These are phyloP conservation scores for Brasenia schreberi DNA, from an alignment of 164 flowering plant species.

Conservation along the genomic window DNA sequence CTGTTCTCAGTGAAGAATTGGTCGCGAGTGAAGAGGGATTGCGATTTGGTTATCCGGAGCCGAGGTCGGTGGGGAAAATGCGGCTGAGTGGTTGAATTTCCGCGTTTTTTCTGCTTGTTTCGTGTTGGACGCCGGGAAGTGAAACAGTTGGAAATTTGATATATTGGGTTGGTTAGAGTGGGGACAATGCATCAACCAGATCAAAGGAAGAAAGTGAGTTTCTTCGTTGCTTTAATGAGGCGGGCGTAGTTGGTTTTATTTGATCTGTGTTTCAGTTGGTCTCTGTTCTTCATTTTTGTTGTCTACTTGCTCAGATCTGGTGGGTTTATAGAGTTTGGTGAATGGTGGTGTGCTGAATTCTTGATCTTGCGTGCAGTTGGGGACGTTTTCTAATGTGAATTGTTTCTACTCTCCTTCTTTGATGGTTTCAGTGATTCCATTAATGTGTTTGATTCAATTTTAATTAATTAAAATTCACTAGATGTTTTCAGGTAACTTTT, in stretches of 20 bases:
- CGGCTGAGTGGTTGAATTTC: slow-evolving; percentile 27
- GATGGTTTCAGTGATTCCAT: too few relatives aligned
- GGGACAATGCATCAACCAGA: slow-evolving; percentile 74
- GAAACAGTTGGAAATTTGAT: neutral
- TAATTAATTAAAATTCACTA: too few relatives aligned
- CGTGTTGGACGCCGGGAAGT: neutral
- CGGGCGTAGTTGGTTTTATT: neutral
- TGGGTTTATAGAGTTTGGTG: neutral
- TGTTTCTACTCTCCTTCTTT: neutral
- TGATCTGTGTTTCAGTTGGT: neutral
- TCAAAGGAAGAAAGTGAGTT: slow-evolving; percentile 58
- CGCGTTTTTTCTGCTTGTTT: neutral
- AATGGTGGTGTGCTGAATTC: neutral
- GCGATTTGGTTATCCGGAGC: slow-evolving; percentile 49
- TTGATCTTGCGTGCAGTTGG: neutral
- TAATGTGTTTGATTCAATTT: too few relatives aligned
- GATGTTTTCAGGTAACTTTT: too few relatives aligned
- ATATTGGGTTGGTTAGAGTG: slow-evolving; percentile 6
- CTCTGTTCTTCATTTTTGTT: neutral
- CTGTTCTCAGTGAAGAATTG: slow-evolving; percentile 24
- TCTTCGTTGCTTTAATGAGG: neutral
- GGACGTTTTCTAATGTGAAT: neutral
- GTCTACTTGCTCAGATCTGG: neutral
- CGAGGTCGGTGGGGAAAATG: slow-evolving; percentile 86
- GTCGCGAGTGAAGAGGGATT: slow-evolving; percentile 36